Percentiles rank a stretch among this genome's conserved stretches.
These are phyloP conservation scores for Eutrema yunnanense DNA, from an alignment of 345 rosid genomes.

Conservation along the genomic window DNA sequence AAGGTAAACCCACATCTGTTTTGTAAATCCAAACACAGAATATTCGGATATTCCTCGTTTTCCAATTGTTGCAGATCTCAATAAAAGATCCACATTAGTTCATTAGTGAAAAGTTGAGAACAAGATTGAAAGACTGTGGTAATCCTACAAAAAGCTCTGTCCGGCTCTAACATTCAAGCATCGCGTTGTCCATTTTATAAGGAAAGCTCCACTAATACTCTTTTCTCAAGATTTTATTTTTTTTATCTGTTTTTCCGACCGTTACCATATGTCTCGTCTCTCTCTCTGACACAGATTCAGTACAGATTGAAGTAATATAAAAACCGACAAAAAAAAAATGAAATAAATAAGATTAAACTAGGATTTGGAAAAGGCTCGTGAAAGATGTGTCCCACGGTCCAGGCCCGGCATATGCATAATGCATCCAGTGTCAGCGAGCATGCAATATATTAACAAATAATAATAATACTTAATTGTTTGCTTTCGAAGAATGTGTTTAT, in stretches of 20 bases:
- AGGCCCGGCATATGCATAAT: slow-evolving; percentile 21
- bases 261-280: slow-evolving; percentile 22
- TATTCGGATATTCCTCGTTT: slow-evolving; percentile 30
- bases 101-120: slow-evolving; percentile 3
- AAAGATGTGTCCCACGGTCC: slow-evolving; percentile 27
- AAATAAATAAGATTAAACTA: background rate
- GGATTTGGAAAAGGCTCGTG: slow-evolving; percentile 20
- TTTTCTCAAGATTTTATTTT: slow-evolving; percentile 6
- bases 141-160: slow-evolving; percentile 13
- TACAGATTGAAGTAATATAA: no score
- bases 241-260: slow-evolving; percentile 18
- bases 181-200: slow-evolving; percentile 19
- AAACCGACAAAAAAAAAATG: background rate
- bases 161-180: slow-evolving; percentile 31
- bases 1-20: background rate
- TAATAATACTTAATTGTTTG: background rate
- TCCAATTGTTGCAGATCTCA: slow-evolving; percentile 5
- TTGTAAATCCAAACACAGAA: slow-evolving; percentile 14
- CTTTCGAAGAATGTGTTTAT: background rate
- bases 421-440: slow-evolving; percentile 16
- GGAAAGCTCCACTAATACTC: slow-evolving; percentile 8
- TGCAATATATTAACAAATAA: background rate
- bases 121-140: background rate
- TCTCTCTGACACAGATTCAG: slow-evolving; percentile 17
- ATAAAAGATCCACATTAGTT: slow-evolving; percentile 21